These are phyloP conservation scores for Botrytis pseudocinerea DNA, from an alignment of 2,329 filamentous ascomycete species.

Conservation along the genomic window DNA sequence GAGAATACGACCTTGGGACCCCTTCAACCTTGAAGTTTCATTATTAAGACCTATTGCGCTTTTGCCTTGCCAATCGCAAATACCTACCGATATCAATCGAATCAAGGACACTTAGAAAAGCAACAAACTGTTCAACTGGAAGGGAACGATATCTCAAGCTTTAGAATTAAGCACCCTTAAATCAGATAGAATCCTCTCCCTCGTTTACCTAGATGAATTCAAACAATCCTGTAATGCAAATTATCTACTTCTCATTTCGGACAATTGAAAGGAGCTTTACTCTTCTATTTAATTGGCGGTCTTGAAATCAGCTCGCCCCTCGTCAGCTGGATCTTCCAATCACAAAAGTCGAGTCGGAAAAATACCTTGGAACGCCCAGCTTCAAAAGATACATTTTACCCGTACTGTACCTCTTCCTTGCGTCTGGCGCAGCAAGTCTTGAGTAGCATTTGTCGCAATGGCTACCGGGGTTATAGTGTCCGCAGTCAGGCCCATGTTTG, in stretches of 20 bases:
- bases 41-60: not conserved
- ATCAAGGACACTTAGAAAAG: not conserved
- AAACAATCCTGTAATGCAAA: not conserved
- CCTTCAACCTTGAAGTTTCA: conserved; percentile 1
- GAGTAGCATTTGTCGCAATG: conserved; percentile 22
- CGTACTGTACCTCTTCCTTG: conserved; percentile 20
- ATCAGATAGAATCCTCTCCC: not conserved
- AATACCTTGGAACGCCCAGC: conserved; percentile 11
- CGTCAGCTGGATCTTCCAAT: conserved; percentile 13
- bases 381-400: conserved; percentile 13
- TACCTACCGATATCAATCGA: not conserved
- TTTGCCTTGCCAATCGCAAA: not conserved
- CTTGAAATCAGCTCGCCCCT: not conserved
- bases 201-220: not conserved
- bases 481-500: not conserved
- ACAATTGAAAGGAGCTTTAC: not conserved
- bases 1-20: conserved; percentile 2
- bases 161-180: not conserved
- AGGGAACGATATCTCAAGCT: not conserved
- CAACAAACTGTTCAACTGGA: not conserved
- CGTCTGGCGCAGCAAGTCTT: conserved; percentile 20
- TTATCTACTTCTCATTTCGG: not conserved
- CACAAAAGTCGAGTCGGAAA: conserved; percentile 1
- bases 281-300: conserved; percentile 17
- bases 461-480: not conserved